A percentile compares a stretch with the other conserved stretches of the same genome.
Conservation (phyloP, 345 rosid genomes). For the Eucalyptus polyanthemos region DNA sequence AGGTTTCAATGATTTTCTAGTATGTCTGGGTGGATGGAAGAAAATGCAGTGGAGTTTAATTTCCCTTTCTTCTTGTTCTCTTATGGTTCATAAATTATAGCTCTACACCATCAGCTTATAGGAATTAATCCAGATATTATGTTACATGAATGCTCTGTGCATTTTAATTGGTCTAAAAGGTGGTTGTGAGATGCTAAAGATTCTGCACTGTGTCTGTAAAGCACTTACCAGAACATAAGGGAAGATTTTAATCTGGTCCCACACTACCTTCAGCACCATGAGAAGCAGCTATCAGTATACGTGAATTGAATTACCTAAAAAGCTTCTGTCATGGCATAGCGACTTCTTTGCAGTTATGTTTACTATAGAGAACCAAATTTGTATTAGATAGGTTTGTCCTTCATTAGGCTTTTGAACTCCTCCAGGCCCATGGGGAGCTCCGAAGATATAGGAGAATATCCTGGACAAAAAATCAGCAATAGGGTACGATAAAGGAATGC, state of each 20-base stretch:
- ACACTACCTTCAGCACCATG: neutral
- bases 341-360: neutral
- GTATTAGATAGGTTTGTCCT: neutral
- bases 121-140: neutral
- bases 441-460: neutral
- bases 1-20: neutral
- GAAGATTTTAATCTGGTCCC: neutral
- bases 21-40: neutral
- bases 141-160: neutral
- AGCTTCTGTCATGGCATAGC: neutral
- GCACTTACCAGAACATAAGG: neutral
- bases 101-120: neutral
- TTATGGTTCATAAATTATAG: neutral
- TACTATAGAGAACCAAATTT: neutral
- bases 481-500: neutral
- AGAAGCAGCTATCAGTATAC: neutral
- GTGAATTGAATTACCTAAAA: neutral
- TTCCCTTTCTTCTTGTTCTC: neutral
- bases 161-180: neutral
- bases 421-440: neutral
- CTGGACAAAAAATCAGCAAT: neutral
- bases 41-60: neutral
- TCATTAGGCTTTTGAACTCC: neutral
- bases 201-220: neutral
- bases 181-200: neutral